Percentiles rank a stretch among this genome's conserved stretches.
Conservation (phyloP, 331 rosid species). For the Pyracantha coccinea region DNA sequence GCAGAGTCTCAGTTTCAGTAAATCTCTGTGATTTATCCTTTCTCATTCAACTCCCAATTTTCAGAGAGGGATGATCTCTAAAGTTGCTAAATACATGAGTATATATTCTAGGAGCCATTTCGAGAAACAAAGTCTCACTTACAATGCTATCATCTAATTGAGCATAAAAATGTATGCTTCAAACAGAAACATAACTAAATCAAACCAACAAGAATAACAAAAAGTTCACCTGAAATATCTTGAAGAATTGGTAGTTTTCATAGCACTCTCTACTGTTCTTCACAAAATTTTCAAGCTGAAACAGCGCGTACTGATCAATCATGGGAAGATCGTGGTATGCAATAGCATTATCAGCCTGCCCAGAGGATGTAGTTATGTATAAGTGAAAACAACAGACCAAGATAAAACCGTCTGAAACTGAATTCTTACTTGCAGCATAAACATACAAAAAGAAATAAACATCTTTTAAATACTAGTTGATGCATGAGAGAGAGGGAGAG, state of each 20-base stretch:
- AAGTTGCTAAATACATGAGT: not conserved
- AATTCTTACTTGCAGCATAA: not conserved
- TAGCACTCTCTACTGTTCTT: slow-evolving; percentile 68
- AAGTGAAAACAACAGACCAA: slow-evolving; percentile 6
- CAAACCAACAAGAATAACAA: slow-evolving; percentile 5
- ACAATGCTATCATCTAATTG: not conserved
- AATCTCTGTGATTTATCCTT: not conserved
- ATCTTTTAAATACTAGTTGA: not conserved
- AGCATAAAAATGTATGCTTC: not conserved
- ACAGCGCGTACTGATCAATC: slow-evolving; percentile 83
- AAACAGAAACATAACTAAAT: not conserved
- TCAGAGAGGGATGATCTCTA: not conserved
- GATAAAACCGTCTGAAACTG: not conserved
- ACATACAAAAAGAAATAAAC: not conserved
- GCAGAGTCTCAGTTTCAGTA: not conserved
- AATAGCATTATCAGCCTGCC: slow-evolving; percentile 62
- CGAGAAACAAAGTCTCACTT: not conserved
- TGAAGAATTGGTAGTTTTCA: slow-evolving; percentile 84
- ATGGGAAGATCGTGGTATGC: slow-evolving; percentile 75
- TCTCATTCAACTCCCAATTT: not conserved
- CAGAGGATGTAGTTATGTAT: slow-evolving; percentile 5
- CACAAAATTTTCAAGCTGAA: slow-evolving; percentile 87
- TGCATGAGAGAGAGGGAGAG: not conserved
- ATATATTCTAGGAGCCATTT: not conserved
- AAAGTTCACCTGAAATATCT: slow-evolving; percentile 80